Percentiles rank a stretch among this genome's conserved stretches.
phyloP scores from a whole-genome alignment of 2,329 filamentous ascomycete genomes.

The Leptodontidium sp. region DNA sequence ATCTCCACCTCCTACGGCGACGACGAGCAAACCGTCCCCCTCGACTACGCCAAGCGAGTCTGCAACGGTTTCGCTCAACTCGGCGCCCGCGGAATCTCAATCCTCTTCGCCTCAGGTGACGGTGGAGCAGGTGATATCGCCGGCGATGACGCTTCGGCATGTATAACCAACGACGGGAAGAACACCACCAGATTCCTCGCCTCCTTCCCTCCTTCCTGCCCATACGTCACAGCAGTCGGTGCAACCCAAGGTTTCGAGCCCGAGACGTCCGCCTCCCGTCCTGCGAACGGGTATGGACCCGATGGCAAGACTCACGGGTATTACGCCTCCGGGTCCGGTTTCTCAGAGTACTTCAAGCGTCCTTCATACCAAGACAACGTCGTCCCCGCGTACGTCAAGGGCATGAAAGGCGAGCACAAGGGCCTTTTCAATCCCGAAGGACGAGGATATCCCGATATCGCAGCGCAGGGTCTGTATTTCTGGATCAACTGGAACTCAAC shows the following conservation, averaged over 20 bases:
- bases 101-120: slow-evolving; percentile 62
- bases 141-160: slow-evolving; percentile 47
- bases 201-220: slow-evolving; percentile 60
- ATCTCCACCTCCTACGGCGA: slow-evolving; percentile 66
- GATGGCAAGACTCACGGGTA: slow-evolving; percentile 44
- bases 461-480: slow-evolving; percentile 67
- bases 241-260: slow-evolving; percentile 35
- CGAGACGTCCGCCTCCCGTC: slow-evolving; percentile 43
- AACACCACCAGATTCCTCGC: slow-evolving; percentile 62
- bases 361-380: slow-evolving; percentile 56
- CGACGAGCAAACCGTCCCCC: slow-evolving; percentile 63
- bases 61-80: slow-evolving; percentile 62
- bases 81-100: slow-evolving; percentile 59
- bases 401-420: slow-evolving; percentile 54
- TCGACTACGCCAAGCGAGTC: slow-evolving; percentile 59
- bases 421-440: slow-evolving; percentile 55
- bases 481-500: slow-evolving; percentile 48
- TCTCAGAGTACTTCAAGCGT: slow-evolving; percentile 58
- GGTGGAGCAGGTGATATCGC: slow-evolving; percentile 55
- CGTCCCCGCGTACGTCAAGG: slow-evolving; percentile 52
- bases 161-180: slow-evolving; percentile 63
- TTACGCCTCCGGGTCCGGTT: slow-evolving; percentile 58
- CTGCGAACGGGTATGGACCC: slow-evolving; percentile 42
- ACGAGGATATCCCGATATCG: slow-evolving; percentile 59
- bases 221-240: slow-evolving; percentile 41